Base-by-base conservation (phyloP, 2,329 filamentous ascomycete species). In the Aspergillus clavatus region DNA sequence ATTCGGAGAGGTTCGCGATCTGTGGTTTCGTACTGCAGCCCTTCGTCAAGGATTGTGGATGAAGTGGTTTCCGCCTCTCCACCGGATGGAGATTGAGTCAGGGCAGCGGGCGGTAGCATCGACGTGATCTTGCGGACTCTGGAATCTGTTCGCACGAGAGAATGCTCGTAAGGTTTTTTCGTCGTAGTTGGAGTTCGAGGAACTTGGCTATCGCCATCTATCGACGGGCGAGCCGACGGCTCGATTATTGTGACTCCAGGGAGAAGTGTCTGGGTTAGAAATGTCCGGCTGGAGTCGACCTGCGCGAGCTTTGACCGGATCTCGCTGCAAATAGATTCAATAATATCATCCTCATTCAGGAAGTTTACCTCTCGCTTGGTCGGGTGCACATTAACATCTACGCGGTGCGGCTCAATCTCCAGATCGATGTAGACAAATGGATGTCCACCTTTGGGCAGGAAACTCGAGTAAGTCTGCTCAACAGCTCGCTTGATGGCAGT, bases 361-460 rank as follows among this genome's bases (percentile, higher is more conserved):
- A 98, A 97, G 60, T 97, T 93, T 16, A 98, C 93, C 63, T 98
- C 91, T 40, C 89, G 79, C 67, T 98, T 98, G 0, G 93, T 98
- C 0, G 93, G 93, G 66, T 98, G 93, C 0, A 98, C 86, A 57
- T 98, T 98, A 61, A 98, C 94, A 65, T 98, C 93, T 3, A 98
- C 89, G 42, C 91, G 79, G 21, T 86, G 82, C 1, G 93, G 91
- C 56, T 97, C 90, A 46, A 98, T 95, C 48, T 95, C 87, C 2
- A 98, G 77, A 61, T 85, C 93, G 21, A 98, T 76, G 61, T 98
- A 98, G 46, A 91, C 76, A 63, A 97, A 98, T 0, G 93, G 93
- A 61, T 95, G 93, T 1, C 89, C 89, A 26, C 87, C 89, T 68
- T 97, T 98, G 0, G 93, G 93, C 3, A 98, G 72, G 53, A 95